Evolutionary conservation across 768 basidiomycete species (phyloP).

Genomic region (Xerocomus spinulosus): DNA sequence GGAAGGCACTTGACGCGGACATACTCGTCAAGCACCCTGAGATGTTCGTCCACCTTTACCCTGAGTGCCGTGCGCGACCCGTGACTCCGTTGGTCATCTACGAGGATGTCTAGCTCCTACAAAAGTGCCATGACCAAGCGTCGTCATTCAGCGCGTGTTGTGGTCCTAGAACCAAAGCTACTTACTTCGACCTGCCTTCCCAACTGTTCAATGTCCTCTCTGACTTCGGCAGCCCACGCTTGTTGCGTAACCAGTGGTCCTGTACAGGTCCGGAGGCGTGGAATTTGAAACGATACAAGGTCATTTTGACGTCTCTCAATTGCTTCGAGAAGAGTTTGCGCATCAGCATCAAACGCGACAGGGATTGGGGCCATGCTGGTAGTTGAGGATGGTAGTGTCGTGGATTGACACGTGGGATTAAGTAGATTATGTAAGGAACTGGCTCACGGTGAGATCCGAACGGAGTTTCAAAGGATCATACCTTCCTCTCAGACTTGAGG

Average conservation of each 20-base stretch:
- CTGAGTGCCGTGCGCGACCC: slow-evolving; percentile 47
- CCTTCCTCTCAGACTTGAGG: slow-evolving; percentile 16
- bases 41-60: slow-evolving; percentile 46
- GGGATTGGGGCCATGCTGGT: slow-evolving; percentile 60
- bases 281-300: slow-evolving; percentile 66
- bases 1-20: slow-evolving; percentile 15
- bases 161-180: slow-evolving; percentile 31
- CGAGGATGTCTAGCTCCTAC: slow-evolving; percentile 62
- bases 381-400: background rate
- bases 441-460: slow-evolving; percentile 19
- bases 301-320: slow-evolving; percentile 58
- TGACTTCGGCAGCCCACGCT: slow-evolving; percentile 65
- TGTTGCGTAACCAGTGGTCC: slow-evolving; percentile 73
- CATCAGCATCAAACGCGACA: slow-evolving; percentile 47
- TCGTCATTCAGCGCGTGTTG: background rate
- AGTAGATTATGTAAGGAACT: slow-evolving; percentile 4
- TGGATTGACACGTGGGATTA: background rate
- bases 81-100: slow-evolving; percentile 68
- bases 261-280: slow-evolving; percentile 61
- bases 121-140: background rate
- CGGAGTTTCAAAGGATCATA: slow-evolving; percentile 13
- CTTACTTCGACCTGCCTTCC: slow-evolving; percentile 58
- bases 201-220: slow-evolving; percentile 67
- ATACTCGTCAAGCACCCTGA: slow-evolving; percentile 48
- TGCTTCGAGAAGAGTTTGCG: slow-evolving; percentile 44